These are phyloP conservation scores for Cladosporium sp. DNA, from an alignment of 2,329 filamentous ascomycete genomes.

Conservation along the genomic window DNA sequence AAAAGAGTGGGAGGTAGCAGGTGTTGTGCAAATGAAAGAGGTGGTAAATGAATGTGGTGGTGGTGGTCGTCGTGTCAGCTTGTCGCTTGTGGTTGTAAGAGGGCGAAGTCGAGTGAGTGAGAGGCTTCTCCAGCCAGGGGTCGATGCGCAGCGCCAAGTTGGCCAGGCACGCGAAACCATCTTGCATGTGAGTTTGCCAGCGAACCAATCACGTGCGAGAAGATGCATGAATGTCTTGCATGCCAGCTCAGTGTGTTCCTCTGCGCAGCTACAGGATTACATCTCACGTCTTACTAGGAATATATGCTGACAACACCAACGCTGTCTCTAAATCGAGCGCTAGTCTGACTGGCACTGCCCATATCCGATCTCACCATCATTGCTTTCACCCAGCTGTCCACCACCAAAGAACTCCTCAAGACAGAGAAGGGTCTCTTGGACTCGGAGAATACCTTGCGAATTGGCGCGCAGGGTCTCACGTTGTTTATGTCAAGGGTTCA, in stretches of 20 bases:
- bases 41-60: constrained; percentile 14
- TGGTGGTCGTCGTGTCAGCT: neutral
- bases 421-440: neutral
- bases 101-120: neutral
- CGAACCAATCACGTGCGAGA: neutral
- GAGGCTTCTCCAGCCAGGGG: neutral
- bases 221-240: constrained; percentile 18
- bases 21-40: neutral
- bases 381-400: neutral
- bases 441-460: neutral
- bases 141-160: constrained; percentile 11
- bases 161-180: constrained; percentile 5
- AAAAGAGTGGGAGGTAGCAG: constrained; percentile 19
- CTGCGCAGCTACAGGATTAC: constrained; percentile 5
- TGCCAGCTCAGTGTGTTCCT: constrained; percentile 13
- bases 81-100: constrained; percentile 10
- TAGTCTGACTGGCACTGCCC: neutral
- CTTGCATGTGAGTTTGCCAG: constrained; percentile 2
- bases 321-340: neutral
- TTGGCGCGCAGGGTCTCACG: neutral
- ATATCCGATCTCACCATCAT: neutral
- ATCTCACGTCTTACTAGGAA: neutral
- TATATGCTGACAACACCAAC: neutral
- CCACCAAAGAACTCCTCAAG: neutral
- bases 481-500: constrained; percentile 3